A percentile compares a stretch with the other conserved stretches of the same genome.
phyloP scores from a whole-genome alignment of 768 basidiomycete species.

The Suillus subaureus region DNA sequence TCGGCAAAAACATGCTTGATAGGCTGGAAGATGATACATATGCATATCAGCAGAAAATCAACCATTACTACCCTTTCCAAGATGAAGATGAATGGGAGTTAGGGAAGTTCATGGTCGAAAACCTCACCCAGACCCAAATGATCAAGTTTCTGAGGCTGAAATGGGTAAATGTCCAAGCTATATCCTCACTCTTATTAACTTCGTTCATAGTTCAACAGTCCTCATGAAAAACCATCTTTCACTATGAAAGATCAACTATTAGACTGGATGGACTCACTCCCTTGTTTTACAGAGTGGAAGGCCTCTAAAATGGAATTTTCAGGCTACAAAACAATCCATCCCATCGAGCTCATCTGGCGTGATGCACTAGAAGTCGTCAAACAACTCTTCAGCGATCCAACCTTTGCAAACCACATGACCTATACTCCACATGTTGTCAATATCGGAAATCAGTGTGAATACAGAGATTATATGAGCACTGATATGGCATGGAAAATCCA shows the following conservation, averaged over 20 bases:
- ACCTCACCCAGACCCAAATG: conserved; percentile 23
- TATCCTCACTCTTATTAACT: not conserved
- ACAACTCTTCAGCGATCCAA: conserved; percentile 25
- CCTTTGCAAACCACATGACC: conserved; percentile 24
- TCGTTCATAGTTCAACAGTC: conserved; percentile 6
- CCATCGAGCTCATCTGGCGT: conserved; percentile 24
- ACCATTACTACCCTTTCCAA: conserved; percentile 36
- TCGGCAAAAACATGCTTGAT: too few relatives aligned
- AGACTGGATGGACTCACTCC: conserved; percentile 17
- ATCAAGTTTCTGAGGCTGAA: conserved; percentile 30
- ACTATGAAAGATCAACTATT: conserved; percentile 21
- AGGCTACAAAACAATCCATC: conserved; percentile 16
- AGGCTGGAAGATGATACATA: conserved; percentile 25
- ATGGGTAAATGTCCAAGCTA: conserved; percentile 21
- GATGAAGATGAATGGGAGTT: conserved; percentile 36
- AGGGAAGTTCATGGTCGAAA: conserved; percentile 27
- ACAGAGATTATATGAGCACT: conserved; percentile 26
- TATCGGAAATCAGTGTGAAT: conserved; percentile 14
- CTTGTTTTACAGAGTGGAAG: conserved; percentile 25
- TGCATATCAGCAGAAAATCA: conserved; percentile 17
- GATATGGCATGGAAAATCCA: conserved; percentile 23
- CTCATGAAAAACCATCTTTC: conserved; percentile 19
- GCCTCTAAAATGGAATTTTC: conserved; percentile 7
- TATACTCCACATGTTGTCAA: conserved; percentile 14
- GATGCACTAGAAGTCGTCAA: conserved; percentile 28